Conservation (phyloP, 2,329 filamentous ascomycete genomes). For the Nectriaceae sp. region DNA sequence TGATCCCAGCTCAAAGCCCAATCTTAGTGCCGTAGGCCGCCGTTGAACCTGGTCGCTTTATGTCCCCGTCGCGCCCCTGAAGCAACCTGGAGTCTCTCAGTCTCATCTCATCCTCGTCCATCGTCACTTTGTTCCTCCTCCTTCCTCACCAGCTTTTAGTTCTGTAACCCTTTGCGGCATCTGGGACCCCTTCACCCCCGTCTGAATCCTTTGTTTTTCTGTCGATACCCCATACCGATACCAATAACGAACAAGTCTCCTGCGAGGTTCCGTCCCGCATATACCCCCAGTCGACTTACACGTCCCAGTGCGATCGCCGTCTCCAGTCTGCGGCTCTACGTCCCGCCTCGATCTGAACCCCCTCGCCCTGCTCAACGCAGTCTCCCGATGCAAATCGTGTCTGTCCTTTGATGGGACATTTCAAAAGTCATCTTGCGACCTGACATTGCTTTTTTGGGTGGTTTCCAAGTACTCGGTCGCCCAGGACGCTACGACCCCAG, state of each 20-base stretch:
- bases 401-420: neutral
- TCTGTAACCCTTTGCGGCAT: slow-evolving; percentile 2
- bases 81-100: slow-evolving; percentile 11
- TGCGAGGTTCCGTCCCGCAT: neutral
- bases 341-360: neutral
- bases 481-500: neutral
- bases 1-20: slow-evolving; percentile 18
- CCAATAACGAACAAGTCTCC: neutral
- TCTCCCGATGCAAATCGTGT: neutral
- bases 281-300: slow-evolving; percentile 13
- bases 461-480: neutral
- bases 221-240: neutral
- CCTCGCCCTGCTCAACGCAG: neutral
- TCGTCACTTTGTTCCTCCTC: slow-evolving; percentile 1
- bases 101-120: slow-evolving; percentile 3
- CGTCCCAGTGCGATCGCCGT: slow-evolving; percentile 12
- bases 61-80: slow-evolving; percentile 18
- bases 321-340: neutral
- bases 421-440: neutral
- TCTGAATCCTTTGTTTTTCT: slow-evolving; percentile 22
- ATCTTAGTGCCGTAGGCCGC: slow-evolving; percentile 16
- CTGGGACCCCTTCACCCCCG: slow-evolving; percentile 1
- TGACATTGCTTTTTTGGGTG: too few relatives aligned
- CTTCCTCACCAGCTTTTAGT: slow-evolving; percentile 13
- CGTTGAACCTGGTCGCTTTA: slow-evolving; percentile 8